Evolutionary conservation across 2,329 filamentous ascomycete species (phyloP), one percentile per base, ranked within the genome.

Genomic region (Sarocladium strictum): DNA sequence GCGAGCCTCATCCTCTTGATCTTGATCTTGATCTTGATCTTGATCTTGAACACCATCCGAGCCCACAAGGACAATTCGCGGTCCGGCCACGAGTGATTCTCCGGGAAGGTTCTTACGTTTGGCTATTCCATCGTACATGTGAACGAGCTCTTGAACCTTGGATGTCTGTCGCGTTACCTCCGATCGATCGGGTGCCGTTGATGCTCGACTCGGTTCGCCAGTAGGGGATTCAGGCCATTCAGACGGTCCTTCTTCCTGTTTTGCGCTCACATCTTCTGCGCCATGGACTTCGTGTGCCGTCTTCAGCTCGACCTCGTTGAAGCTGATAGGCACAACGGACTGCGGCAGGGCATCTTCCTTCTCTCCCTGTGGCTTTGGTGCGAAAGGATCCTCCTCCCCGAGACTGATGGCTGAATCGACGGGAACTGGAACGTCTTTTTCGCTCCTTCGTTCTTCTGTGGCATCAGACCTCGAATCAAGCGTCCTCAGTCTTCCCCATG

Each of bases 111-210:
- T 54, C 15, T 40, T 61, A n/a, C 60, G 55, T 53, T 59, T 69
- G 0, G 66, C 60, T 12, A 80, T 68, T 2, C 72, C 74, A 56
- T 83, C 77, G 50, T 72, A 79, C 67, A 76, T 72, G 21, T 71
- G 71, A 29, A 80, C 78, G 23, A 81, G 65, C 49, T 75, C 73
- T 54, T 77, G 75, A 2, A 81, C 76, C 57, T 76, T 80, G 7
- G 74, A 76, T 0, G 62, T 59, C 53, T 73, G 64, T 33, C 62
- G 58, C 3, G 54, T 56, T n/a, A 55, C 32, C 19, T 58, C 50
- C 3, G 56, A 45, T n/a, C 54, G 55, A 5, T 53, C 57, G 17
- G 47, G 52, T 2, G 50, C 51, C 10, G 55, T 58, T 9, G 62
- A 50, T 14, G 62, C 60, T n/a, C 56, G 60, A 15, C 45, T 53